A percentile compares a stretch with the other conserved stretches of the same genome.
Conservation (phyloP, 768 basidiomycete species). For the Boletus reticuloceps region DNA sequence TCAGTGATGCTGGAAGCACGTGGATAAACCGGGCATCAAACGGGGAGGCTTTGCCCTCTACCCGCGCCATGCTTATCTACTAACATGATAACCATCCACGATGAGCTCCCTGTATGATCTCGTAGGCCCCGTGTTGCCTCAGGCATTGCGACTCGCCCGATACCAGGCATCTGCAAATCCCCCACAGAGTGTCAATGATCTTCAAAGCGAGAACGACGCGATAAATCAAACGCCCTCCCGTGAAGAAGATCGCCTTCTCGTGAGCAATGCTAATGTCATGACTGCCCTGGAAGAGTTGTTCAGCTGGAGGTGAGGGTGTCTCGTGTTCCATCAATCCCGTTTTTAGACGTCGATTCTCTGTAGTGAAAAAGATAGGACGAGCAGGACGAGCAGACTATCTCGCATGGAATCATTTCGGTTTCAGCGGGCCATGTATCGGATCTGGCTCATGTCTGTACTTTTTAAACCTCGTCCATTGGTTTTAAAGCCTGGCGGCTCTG, state of each 20-base stretch:
- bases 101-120: constrained; percentile 13
- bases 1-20: no score
- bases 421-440: constrained; percentile 28
- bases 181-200: background rate
- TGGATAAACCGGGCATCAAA: no score
- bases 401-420: constrained; percentile 30
- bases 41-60: no score
- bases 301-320: constrained; percentile 36
- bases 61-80: no score
- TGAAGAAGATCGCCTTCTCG: constrained; percentile 24
- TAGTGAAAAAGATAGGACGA: constrained; percentile 32
- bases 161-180: background rate
- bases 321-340: no score
- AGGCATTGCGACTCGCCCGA: constrained; percentile 11
- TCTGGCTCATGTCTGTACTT: constrained; percentile 20
- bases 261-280: constrained; percentile 20
- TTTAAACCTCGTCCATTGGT: background rate
- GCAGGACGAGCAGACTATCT: constrained; percentile 27
- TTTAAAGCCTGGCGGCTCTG: background rate
- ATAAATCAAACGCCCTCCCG: constrained; percentile 15
- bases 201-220: constrained; percentile 8
- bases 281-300: constrained; percentile 35
- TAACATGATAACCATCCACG: no score
- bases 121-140: constrained; percentile 31
- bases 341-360: background rate